Base-by-base conservation (phyloP, 495 filamentous ascomycete genomes). In the Neurospora intermedia region DNA sequence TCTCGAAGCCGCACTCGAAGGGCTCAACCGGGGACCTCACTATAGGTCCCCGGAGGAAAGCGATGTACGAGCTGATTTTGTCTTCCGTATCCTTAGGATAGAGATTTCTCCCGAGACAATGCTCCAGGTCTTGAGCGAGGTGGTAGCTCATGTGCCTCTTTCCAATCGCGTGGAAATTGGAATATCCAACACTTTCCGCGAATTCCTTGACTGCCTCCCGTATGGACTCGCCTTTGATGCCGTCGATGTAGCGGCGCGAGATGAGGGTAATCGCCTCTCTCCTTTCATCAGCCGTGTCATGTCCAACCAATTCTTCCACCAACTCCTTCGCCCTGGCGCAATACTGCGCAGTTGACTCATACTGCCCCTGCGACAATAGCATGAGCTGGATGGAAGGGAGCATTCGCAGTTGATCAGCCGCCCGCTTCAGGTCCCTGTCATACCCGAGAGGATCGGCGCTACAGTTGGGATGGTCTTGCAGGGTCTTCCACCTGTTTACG, bases 351-450 rank as follows among this genome's bases (percentile, higher is more conserved):
- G 83, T 80, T 2, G 84, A 76, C 74, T 89, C 87, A 71, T 83
- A 74, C 39, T 77, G 83, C 10, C 78, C 78, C 71, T 89, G 86
- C 35, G 82, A 76, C 15, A 88, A 81, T n/a, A 81, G 74, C 62
- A 82, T 70, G 31, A 88, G 70, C 74, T 87, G 85, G 3, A 88
- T 69, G 0, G 84, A 84, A 15, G 83, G 79, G 27, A 86, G 82
- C 70, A 76, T 81, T 69, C 82, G 85, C 73, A 89, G 74, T 54
- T 76, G 75, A 38, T 88, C 85, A 3, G 77, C 74, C 1, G 79
- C 75, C 10, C 75, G 6, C 69, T 83, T 83, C 39, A 89, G 73
- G 69, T 86, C 82, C 70, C 84, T 85, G 71, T 86, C 85, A 69
- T 85, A 88, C 6, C 43, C 45, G 4, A 83, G 42, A 20, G 83